Percentiles rank a stretch among this genome's conserved stretches.
Conservation (phyloP, 192 early-diverging fungal species). For the Dissophora globulifera region DNA sequence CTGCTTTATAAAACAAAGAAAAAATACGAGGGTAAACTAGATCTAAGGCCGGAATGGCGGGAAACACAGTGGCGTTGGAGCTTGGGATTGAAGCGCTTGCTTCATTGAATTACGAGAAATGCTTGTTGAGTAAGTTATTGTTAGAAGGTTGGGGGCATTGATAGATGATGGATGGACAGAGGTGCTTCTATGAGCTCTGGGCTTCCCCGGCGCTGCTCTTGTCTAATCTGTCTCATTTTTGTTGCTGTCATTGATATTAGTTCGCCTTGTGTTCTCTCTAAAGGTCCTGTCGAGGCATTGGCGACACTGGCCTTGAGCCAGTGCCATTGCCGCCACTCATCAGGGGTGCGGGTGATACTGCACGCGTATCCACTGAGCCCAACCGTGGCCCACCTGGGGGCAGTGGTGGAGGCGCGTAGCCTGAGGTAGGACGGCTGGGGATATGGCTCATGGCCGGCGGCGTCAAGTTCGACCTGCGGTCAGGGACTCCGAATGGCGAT, state of each 20-base stretch:
- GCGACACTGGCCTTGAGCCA: conserved; percentile 11
- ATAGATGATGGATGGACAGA: no score
- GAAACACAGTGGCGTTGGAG: no score
- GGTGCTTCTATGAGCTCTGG: no score
- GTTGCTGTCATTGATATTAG: no score
- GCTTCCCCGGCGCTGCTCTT: no score
- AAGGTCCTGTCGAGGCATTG: conserved; percentile 21
- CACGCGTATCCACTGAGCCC: conserved; percentile 39
- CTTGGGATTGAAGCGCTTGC: no score
- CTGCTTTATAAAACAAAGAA: no score
- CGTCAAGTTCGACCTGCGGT: conserved; percentile 15
- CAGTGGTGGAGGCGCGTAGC: conserved; percentile 31
- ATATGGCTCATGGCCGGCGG: conserved; percentile 10
- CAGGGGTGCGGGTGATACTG: conserved; percentile 17
- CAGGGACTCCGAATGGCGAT: conserved; percentile 7
- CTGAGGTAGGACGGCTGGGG: conserved; percentile 16
- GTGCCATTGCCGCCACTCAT: background rate
- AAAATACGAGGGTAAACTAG: no score
- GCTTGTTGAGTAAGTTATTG: no score
- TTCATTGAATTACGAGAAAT: no score
- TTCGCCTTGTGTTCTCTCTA: background rate
- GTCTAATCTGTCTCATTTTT: no score
- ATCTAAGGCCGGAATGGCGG: background rate
- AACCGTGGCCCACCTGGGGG: conserved; percentile 47
- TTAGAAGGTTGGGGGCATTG: no score